Evolutionary conservation across 805 yeast species (phyloP).

Genomic region (Blastobotrys parvus): DNA sequence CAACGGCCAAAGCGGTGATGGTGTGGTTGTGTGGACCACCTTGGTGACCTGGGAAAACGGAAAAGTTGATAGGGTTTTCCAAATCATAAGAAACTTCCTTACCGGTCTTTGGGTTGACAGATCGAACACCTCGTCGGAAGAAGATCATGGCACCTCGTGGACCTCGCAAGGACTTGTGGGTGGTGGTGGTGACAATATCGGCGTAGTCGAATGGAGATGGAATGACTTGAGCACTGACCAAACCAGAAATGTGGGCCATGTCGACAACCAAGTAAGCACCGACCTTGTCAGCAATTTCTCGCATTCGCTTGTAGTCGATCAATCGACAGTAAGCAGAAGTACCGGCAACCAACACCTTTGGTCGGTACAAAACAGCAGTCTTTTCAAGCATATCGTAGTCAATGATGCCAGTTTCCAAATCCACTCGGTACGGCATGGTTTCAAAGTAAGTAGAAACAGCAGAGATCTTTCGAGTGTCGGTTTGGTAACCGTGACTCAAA

Average conservation of each 20-base stretch:
- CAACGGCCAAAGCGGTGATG: constrained; percentile 94
- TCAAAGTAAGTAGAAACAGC: constrained; percentile 94
- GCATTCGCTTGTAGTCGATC: constrained; percentile 94
- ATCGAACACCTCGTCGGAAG: constrained; percentile 93
- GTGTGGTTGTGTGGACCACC: constrained; percentile 99
- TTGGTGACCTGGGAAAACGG: constrained; percentile 99
- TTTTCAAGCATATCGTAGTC: constrained; percentile 93
- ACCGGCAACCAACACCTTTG: constrained; percentile 95
- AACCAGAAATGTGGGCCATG: constrained; percentile 98
- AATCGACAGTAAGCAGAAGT: constrained; percentile 96
- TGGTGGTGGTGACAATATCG: constrained; percentile 96
- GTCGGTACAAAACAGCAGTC: constrained; percentile 87
- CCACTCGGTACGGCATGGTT: constrained; percentile 96
- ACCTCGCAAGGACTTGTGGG: constrained; percentile 97
- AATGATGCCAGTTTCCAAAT: constrained; percentile 85
- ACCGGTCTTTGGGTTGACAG: constrained; percentile 80
- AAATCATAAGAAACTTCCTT: constrained; percentile 85
- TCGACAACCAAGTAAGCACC: constrained; percentile 95
- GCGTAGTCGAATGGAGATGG: constrained; percentile 96
- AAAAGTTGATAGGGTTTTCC: constrained; percentile 92
- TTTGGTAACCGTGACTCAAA: constrained; percentile 96
- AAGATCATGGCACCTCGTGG: constrained; percentile 99
- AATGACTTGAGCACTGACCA: constrained; percentile 90
- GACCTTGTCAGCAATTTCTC: constrained; percentile 92
- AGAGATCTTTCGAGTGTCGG: constrained; percentile 86